Conservation (phyloP, 305 asterid species). For the Fraxinus angustifolia region DNA sequence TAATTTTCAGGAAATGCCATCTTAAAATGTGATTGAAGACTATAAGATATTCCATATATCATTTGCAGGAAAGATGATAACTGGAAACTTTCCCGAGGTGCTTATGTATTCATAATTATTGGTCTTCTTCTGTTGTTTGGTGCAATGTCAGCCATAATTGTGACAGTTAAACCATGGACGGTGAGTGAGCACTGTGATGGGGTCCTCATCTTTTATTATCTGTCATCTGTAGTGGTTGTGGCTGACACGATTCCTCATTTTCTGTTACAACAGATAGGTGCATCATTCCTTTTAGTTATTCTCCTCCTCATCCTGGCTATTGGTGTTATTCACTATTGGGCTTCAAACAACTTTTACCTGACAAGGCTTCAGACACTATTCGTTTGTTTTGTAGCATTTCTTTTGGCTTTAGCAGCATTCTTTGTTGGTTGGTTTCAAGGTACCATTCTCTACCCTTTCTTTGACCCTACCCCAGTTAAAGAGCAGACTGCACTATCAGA, state of each 20-base stretch:
- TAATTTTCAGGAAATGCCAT: constrained; percentile 6
- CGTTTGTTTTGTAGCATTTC: constrained; percentile 94
- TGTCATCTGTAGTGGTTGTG: constrained; percentile 8
- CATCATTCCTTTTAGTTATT: constrained; percentile 82
- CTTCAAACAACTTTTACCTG: constrained; percentile 95
- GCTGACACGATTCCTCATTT: constrained; percentile 23
- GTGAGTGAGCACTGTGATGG: constrained; percentile 43
- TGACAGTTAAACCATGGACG: constrained; percentile 79
- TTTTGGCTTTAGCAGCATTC: constrained; percentile 96
- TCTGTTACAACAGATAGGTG: constrained; percentile 73
- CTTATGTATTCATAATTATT: constrained; percentile 64
- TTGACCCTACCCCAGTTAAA: constrained; percentile 8
- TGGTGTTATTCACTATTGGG: constrained; percentile 97
- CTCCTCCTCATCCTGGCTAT: constrained; percentile 90
- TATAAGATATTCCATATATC: constrained; percentile 18
- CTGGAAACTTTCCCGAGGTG: constrained; percentile 93
- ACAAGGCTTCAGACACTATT: constrained; percentile 86
- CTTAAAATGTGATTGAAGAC: constrained; percentile 15
- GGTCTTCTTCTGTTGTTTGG: constrained; percentile 85
- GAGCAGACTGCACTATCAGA: constrained; percentile 8
- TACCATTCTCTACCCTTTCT: constrained; percentile 20
- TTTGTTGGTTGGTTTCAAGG: constrained; percentile 88
- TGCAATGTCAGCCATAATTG: constrained; percentile 83
- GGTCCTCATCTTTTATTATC: constrained; percentile 11
- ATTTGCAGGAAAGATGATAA: constrained; percentile 92